phyloP scores from a whole-genome alignment of 768 basidiomycete species.

The Ramaria rubella region DNA sequence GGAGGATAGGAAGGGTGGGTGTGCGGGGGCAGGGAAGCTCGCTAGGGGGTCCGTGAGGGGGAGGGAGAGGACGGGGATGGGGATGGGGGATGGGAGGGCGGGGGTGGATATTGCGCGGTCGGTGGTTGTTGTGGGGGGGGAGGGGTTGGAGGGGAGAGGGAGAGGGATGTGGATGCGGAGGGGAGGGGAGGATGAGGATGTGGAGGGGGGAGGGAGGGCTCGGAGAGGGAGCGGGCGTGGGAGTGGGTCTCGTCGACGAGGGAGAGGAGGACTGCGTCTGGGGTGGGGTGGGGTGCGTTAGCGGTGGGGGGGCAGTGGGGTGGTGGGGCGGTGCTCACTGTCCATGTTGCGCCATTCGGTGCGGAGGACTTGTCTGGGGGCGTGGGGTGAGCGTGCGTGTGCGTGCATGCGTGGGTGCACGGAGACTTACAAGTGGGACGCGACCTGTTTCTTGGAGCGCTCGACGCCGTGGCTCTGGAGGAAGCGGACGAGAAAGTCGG shows the following conservation, averaged over 20 bases:
- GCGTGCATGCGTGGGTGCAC: neutral
- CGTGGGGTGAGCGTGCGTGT: neutral
- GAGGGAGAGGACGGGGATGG: neutral
- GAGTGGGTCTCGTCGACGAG: conserved; percentile 8
- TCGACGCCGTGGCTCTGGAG: conserved; percentile 62
- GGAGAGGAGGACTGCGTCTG: conserved; percentile 9
- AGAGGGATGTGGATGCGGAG: conserved; percentile 23
- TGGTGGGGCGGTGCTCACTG: neutral
- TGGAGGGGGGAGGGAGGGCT: conserved; percentile 6
- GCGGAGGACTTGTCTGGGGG: conserved; percentile 5
- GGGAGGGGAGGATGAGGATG: conserved; percentile 16
- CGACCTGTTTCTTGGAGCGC: conserved; percentile 81
- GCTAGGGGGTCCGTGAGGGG: no score
- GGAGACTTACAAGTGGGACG: conserved; percentile 81
- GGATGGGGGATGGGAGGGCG: neutral
- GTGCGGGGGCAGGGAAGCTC: no score
- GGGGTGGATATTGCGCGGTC: conserved; percentile 1
- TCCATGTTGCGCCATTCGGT: conserved; percentile 10
- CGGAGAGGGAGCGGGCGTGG: conserved; percentile 7
- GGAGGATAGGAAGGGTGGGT: neutral
- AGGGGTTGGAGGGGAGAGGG: conserved; percentile 5
- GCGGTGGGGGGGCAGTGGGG: neutral
- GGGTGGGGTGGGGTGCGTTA: neutral
- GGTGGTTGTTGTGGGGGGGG: neutral
- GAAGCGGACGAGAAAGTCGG: conserved; percentile 81